Base-by-base conservation (phyloP, 345 rosid genomes). In the Anacardium occidentale region DNA sequence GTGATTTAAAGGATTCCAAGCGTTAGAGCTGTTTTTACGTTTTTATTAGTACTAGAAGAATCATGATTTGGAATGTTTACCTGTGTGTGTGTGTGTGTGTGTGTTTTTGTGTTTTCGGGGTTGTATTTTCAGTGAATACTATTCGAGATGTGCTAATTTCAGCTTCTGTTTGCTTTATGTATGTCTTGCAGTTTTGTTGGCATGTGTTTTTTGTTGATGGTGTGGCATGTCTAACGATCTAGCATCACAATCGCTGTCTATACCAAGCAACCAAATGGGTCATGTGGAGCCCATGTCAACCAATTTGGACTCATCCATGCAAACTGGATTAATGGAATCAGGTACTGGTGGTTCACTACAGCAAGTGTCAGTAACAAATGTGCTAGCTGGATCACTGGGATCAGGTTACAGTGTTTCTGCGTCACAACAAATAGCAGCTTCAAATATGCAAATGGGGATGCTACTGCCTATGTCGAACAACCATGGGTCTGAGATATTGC, bases 211-310 rank as follows among this genome's bases (percentile, higher is more conserved):
- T 9, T 65, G 73, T 47, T 76, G 79, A 57, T 40, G 55, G 52
- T 68, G 63, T 77, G 72, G 62, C 50, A 85, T 90, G 93, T 78
- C 87, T 22, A 81, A 86, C 74, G 71, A 87, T 82, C 80, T 90
- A 48, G 83, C 82, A 13, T 80, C 87, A 29, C 86, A 88, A 71
- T 79, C 78, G 34, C 64, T 85, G 51, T 58, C 84, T 3, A 72
- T 83, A 42, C 81, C 78, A 60, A 76, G 82, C 66, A 69, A 66
- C 72, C 78, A 85, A 60, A 74, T 82, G 81, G 75, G 79, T 78
- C 82, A 81, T 74, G 72, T 85, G 74, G 89, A 86, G 73, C 70
- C 82, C 40, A 71, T 72, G 57, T 62, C 87, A 24, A 76, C 53
- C 69, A 73, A 75, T 20, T 12, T 86, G 72, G 84, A 84, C 69